Base-by-base conservation (phyloP, 441 rosid genomes). In the Erodium texanum region DNA sequence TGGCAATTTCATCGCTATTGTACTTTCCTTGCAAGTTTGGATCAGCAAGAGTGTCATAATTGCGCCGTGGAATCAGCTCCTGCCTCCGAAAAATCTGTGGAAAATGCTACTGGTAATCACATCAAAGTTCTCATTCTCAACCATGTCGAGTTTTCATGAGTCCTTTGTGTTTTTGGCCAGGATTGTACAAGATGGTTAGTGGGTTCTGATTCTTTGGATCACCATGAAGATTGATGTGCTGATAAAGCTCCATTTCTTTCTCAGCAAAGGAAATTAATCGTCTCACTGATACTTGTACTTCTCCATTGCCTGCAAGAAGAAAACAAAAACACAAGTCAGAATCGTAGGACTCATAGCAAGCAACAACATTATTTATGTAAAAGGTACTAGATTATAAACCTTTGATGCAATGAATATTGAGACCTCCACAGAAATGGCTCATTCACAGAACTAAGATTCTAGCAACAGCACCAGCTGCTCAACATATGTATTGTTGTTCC, bases 61-160 rank as follows among this genome's bases (percentile, higher is more conserved):
- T 87, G 70, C 87, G 97, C 75, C 85, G 77, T 8, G 97, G 96
- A n/a, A n/a, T n/a, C n/a, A n/a, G n/a, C n/a, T n/a, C 75, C 96
- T 83, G 97, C 97, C 99, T 91, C n/a, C n/a, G n/a, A n/a, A n/a
- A n/a, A n/a, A n/a, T n/a, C n/a, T n/a, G n/a, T n/a, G n/a, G n/a
- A n/a, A n/a, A n/a, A n/a, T n/a, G n/a, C n/a, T n/a, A n/a, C n/a
- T n/a, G n/a, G 78, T 63, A 12, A 41, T 41, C 3, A 15, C 48
- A 41, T 9, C 48, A 41, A 41, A 41, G 36, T 64, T 71, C 65
- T 71, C 72, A 61, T 48, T 79, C 73, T 61, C 52, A 12, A 29
- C 56, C 68, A 66, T 70, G 7, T 71, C 19, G 12, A 54, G 74
- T 68, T 76, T 62, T 70, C 71, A 2, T 45, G 81, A 79, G 71